Conservation (phyloP, 139 green algal genomes). For the Bryopsis sp. region DNA sequence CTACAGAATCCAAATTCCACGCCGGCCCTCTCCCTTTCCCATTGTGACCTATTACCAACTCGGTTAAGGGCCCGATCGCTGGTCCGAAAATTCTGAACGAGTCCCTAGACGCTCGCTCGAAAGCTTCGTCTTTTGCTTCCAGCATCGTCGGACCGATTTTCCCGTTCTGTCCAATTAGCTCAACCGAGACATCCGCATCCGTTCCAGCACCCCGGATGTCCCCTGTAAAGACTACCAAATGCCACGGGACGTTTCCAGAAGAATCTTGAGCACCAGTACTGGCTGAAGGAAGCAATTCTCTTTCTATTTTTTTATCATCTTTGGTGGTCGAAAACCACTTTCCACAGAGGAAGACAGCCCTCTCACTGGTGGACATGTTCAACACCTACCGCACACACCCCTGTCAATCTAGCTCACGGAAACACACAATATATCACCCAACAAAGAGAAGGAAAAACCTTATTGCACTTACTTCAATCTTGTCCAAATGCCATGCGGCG, state of each 20-base stretch:
- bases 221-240: constrained; percentile 36
- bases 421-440: no score
- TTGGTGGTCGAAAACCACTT: neutral
- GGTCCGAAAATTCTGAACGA: constrained; percentile 19
- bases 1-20: constrained; percentile 21
- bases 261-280: neutral
- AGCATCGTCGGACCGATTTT: constrained; percentile 23
- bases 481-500: constrained; percentile 44
- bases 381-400: no score
- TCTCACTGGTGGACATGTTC: neutral
- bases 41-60: constrained; percentile 3
- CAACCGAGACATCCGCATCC: constrained; percentile 40
- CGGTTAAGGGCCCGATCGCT: constrained; percentile 20
- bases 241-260: constrained; percentile 7
- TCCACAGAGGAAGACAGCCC: neutral
- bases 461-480: constrained; percentile 38
- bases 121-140: constrained; percentile 29
- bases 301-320: neutral
- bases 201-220: constrained; percentile 36
- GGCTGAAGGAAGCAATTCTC: no score
- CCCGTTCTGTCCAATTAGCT: constrained; percentile 27
- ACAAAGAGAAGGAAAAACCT: no score
- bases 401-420: no score
- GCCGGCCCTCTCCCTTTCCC: constrained; percentile 8
- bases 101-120: constrained; percentile 33